Conservation (phyloP, 805 yeast species). For the Ogataea chonburiensis region DNA sequence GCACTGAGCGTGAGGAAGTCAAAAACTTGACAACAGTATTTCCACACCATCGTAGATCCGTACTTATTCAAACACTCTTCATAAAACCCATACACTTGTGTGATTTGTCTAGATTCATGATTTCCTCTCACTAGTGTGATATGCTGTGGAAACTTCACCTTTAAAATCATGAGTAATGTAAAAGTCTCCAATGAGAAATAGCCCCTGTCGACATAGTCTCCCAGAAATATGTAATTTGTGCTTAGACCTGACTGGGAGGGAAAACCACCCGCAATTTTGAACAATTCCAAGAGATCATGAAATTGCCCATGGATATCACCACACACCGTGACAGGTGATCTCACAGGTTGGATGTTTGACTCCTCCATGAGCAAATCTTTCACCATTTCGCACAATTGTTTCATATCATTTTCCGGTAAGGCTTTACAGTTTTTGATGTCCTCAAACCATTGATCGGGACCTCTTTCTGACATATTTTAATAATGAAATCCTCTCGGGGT, state of each 20-base stretch:
- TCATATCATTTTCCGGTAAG: slow-evolving; percentile 90
- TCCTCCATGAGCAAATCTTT: slow-evolving; percentile 96
- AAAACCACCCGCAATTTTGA: slow-evolving; percentile 88
- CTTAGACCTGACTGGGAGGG: slow-evolving; percentile 58
- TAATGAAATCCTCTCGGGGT: too few species aligned
- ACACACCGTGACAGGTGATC: slow-evolving; percentile 91
- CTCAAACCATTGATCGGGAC: slow-evolving; percentile 96
- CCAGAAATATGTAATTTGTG: slow-evolving; percentile 76
- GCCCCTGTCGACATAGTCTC: slow-evolving; percentile 98
- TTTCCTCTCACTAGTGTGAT: slow-evolving; percentile 95
- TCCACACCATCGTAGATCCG: slow-evolving; percentile 95
- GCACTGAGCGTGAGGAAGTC: slow-evolving; percentile 94
- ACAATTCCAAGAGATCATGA: slow-evolving; percentile 88
- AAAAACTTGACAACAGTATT: slow-evolving; percentile 93
- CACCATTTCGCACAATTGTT: slow-evolving; percentile 91
- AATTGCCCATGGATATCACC: slow-evolving; percentile 99
- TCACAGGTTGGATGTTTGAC: slow-evolving; percentile 90
- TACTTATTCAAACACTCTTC: slow-evolving; percentile 93
- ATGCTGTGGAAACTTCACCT: slow-evolving; percentile 66
- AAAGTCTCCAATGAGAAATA: slow-evolving; percentile 92
- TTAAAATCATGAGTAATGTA: slow-evolving; percentile 88
- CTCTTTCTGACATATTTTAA: slow-evolving; percentile 59
- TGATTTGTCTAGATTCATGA: slow-evolving; percentile 94
- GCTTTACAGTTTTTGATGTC: slow-evolving; percentile 88
- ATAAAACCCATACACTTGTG: slow-evolving; percentile 98